Conservation (phyloP, 228 moss, liverwort and hornwort genomes). For the Sphagnum fallax region DNA sequence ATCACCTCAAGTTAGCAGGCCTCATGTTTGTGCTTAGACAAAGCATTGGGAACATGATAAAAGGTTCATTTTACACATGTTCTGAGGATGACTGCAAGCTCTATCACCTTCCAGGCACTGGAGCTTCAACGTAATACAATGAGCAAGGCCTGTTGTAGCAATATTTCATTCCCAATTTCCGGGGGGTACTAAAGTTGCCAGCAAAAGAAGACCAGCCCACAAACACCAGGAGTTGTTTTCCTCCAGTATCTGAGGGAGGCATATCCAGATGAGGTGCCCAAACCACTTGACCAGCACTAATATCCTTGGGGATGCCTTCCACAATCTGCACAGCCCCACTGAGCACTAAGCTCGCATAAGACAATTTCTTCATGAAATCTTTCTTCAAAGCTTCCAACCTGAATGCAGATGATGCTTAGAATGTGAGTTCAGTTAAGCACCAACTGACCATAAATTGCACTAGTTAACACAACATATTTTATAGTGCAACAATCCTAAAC, state of each 20-base stretch:
- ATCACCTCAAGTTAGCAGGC: too few species aligned
- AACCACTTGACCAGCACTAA: constrained; percentile 95
- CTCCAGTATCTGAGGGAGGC: constrained; percentile 22
- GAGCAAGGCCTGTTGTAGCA: constrained; percentile 93
- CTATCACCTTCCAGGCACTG: constrained; percentile 38
- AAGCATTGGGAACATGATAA: too few species aligned
- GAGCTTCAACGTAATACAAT: constrained; percentile 73
- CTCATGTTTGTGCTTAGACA: too few species aligned
- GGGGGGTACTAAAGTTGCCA: constrained; percentile 74
- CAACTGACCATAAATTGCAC: too few species aligned
- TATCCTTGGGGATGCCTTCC: constrained; percentile 71
- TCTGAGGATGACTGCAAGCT: too few species aligned
- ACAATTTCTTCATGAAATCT: not conserved
- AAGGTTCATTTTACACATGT: too few species aligned
- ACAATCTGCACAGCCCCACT: constrained; percentile 88
- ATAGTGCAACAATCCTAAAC: too few species aligned
- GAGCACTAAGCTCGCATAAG: constrained; percentile 42
- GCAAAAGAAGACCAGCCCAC: constrained; percentile 90
- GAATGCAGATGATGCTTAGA: not conserved
- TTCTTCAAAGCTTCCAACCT: not conserved
- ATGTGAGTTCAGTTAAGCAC: too few species aligned
- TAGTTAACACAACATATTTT: too few species aligned
- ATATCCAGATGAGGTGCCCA: constrained; percentile 61
- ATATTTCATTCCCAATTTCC: constrained; percentile 96
- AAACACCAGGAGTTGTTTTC: constrained; percentile 61